phyloP scores from a whole-genome alignment of 371 early-diverging fungal species.

The Lichtheimia hyalospora region DNA sequence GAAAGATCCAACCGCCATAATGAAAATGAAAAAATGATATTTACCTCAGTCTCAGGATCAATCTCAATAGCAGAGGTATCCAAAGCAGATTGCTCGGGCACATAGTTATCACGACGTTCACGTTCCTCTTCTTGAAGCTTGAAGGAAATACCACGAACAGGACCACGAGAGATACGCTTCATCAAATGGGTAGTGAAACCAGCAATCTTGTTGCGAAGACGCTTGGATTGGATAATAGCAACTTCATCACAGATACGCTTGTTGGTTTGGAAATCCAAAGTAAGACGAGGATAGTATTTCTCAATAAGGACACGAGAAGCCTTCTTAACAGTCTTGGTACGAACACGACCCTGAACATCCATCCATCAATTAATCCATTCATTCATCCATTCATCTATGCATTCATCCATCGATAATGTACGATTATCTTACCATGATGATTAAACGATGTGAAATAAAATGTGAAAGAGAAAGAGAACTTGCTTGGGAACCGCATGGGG shows the following conservation, averaged over 20 bases:
- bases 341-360: conserved; percentile 37
- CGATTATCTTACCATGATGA: conserved; percentile 12
- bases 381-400: conserved; percentile 14
- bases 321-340: conserved; percentile 99
- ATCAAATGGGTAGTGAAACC: conserved; percentile 99
- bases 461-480: conserved; percentile 9
- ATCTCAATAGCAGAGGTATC: conserved; percentile 91
- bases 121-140: conserved; percentile 99
- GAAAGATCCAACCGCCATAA: conserved; percentile 34
- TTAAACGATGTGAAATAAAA: neutral
- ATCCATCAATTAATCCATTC: conserved; percentile 13
- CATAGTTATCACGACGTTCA: conserved; percentile 99
- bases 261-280: conserved; percentile 99
- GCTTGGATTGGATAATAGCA: conserved; percentile 97
- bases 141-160: conserved; percentile 99
- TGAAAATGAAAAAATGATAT: conserved; percentile 1
- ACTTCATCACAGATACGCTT: conserved; percentile 97
- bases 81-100: conserved; percentile 98
- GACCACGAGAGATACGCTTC: conserved; percentile 98
- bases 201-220: conserved; percentile 99
- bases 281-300: conserved; percentile 99
- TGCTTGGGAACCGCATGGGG: neutral
- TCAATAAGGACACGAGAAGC: conserved; percentile 99
- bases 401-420: conserved; percentile 10
- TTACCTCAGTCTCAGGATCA: conserved; percentile 85